Conservation (phyloP, 306 rosid species). For the Cotoneaster glaucophyllus region DNA sequence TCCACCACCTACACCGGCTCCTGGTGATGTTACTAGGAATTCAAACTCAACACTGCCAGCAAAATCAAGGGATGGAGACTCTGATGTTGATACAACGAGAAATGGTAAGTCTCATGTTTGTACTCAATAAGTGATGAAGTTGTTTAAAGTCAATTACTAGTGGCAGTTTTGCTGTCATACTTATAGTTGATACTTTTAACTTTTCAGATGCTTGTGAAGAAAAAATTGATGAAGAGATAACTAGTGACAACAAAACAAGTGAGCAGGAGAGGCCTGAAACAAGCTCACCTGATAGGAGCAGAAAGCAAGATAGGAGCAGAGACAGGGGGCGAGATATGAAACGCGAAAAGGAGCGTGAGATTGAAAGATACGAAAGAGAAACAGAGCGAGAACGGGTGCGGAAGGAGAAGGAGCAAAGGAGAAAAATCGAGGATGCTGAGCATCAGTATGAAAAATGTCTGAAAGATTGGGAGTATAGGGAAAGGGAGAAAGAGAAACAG, state of each 20-base stretch:
- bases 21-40: constrained; percentile 44
- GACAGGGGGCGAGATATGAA: constrained; percentile 85
- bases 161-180: neutral
- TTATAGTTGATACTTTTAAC: constrained; percentile 9
- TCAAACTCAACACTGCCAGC: constrained; percentile 44
- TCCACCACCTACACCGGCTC: constrained; percentile 56
- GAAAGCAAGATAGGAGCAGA: constrained; percentile 79
- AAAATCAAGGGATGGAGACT: constrained; percentile 71
- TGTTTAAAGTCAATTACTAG: neutral
- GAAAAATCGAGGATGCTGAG: constrained; percentile 84
- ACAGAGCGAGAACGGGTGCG: constrained; percentile 91
- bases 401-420: constrained; percentile 91
- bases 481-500: constrained; percentile 86
- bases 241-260: constrained; percentile 50
- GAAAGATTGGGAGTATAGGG: constrained; percentile 98
- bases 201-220: constrained; percentile 60
- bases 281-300: constrained; percentile 68
- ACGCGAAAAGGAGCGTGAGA: constrained; percentile 89
- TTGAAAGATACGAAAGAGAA: constrained; percentile 95
- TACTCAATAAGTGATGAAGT: neutral
- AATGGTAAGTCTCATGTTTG: constrained; percentile 42
- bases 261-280: constrained; percentile 77
- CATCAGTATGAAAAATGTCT: constrained; percentile 78
- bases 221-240: constrained; percentile 65
- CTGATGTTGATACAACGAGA: constrained; percentile 47